Evolutionary conservation across 2,329 filamentous ascomycete genomes (phyloP).

Genomic region (Fusarium ambrosium): DNA sequence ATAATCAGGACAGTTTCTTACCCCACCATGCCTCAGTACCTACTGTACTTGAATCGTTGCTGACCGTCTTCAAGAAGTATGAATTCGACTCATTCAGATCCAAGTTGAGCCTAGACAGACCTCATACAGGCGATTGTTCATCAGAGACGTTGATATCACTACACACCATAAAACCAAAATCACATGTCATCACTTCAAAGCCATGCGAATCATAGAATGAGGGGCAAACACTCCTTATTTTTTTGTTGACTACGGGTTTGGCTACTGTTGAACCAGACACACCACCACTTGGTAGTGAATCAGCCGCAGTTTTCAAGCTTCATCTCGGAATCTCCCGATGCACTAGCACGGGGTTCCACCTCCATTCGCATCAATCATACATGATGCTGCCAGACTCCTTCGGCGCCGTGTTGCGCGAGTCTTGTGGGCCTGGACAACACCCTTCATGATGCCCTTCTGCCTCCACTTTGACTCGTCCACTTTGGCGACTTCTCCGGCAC

Average conservation of each 20-base stretch:
- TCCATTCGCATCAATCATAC: conserved; percentile 29
- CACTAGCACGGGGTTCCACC: conserved; percentile 47
- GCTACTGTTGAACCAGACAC: conserved; percentile 38
- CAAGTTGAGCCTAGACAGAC: not conserved
- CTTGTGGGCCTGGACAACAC: conserved; percentile 43
- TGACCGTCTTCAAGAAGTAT: not conserved
- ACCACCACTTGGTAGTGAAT: conserved; percentile 47
- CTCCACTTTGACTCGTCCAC: conserved; percentile 38
- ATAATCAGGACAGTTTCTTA: not conserved
- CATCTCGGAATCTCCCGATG: conserved; percentile 43
- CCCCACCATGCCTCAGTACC: not conserved
- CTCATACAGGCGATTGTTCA: not conserved
- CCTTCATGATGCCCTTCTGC: conserved; percentile 41
- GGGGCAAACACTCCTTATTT: conserved; percentile 39
- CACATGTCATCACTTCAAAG: conserved; percentile 14
- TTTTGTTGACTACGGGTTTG: conserved; percentile 45
- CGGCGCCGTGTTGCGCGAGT: conserved; percentile 39
- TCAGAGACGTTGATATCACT: not conserved
- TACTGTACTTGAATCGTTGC: not conserved
- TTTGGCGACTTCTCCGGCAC: conserved; percentile 37
- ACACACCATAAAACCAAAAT: not conserved
- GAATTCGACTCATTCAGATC: not conserved
- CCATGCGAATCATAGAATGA: conserved; percentile 24
- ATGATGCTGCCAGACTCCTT: conserved; percentile 38
- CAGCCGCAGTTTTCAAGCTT: conserved; percentile 43